These are phyloP conservation scores for Tilletia setariae DNA, from an alignment of 1,284 basidiomycete species.

Conservation along the genomic window DNA sequence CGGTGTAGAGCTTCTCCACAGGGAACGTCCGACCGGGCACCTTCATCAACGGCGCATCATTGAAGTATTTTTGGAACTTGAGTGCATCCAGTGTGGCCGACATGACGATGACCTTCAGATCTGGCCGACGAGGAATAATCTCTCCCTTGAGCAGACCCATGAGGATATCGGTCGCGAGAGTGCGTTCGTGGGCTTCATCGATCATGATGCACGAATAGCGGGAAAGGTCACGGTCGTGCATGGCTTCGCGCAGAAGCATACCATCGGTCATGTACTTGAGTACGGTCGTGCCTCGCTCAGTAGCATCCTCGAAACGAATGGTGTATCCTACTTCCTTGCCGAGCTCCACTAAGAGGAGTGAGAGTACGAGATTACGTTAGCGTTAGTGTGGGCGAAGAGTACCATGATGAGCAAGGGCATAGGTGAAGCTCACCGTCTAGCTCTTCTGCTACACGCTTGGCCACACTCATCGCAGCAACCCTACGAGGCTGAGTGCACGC, in stretches of 20 bases:
- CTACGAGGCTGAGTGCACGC: conserved; percentile 96
- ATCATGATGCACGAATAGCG: conserved; percentile 96
- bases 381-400: neutral
- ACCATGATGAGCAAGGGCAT: too few relatives aligned
- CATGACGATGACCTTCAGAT: conserved; percentile 98
- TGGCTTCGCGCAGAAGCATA: conserved; percentile 90
- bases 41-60: conserved; percentile 84
- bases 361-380: conserved; percentile 10
- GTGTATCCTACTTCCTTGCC: conserved; percentile 95
- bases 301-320: conserved; percentile 98
- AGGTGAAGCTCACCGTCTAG: conserved; percentile 77
- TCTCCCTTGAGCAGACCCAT: conserved; percentile 76
- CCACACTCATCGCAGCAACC: conserved; percentile 96
- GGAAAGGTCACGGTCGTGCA: conserved; percentile 85
- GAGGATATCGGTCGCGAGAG: conserved; percentile 94
- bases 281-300: conserved; percentile 55
- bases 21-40: conserved; percentile 95
- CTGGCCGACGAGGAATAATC: conserved; percentile 74
- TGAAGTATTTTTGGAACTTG: conserved; percentile 97
- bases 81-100: conserved; percentile 93
- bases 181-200: conserved; percentile 98
- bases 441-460: conserved; percentile 96
- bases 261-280: conserved; percentile 91
- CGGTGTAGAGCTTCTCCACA: conserved; percentile 91
- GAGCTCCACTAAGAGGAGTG: conserved; percentile 67